Base-by-base conservation (phyloP, 768 basidiomycete genomes). In the Tulasnella sp. region DNA sequence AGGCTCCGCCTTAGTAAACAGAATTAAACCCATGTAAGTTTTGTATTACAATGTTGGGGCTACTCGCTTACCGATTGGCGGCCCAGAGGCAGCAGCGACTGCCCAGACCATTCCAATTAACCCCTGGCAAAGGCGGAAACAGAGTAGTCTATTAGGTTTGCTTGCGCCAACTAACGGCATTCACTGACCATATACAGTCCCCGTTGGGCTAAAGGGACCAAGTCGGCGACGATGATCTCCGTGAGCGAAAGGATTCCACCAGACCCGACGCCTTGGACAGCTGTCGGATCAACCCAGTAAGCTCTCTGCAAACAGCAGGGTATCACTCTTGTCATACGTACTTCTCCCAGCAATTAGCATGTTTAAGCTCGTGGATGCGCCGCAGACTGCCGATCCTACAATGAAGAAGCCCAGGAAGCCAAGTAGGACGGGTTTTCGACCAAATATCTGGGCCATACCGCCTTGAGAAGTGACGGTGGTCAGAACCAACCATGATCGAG, bases 171-270 rank as follows among this genome's bases (percentile, higher is more conserved):
- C 34, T 5, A 38, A 38, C 15, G 34, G 34, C 15, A 38, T 38
- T 38, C 15, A 15, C 5, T 38, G 34, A 38, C 7, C 2, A 66
- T 62, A n/a, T 7, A 48, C 10, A n/a, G n/a, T 10, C 45, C 45
- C 5, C 45, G 45, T 7, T 7, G 45, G 5, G 8, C n/a, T 10
- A 48, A 27, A 27, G 45, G 45, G 19, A 48, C 75, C 1, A 81
- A 65, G 61, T 81, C 79, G 15, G 72, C 67, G 5, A 77, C 53
- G 43, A 80, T 68, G 41, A 80, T 78, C 5, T 73, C 71, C 1
- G 69, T 67, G 5, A 75, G 60, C 4, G 73, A 67, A 19, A 71
- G 64, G 11, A 77, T 72, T 2, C 70, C 72, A 1, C 77, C 77
- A 8, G 70, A 73, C 5, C 71, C 72, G 34, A 70, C 29, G 9